A percentile compares a stretch with the other conserved stretches of the same genome.
phyloP scores from a whole-genome alignment of 1,284 basidiomycete genomes.

The Boletus mariae region DNA sequence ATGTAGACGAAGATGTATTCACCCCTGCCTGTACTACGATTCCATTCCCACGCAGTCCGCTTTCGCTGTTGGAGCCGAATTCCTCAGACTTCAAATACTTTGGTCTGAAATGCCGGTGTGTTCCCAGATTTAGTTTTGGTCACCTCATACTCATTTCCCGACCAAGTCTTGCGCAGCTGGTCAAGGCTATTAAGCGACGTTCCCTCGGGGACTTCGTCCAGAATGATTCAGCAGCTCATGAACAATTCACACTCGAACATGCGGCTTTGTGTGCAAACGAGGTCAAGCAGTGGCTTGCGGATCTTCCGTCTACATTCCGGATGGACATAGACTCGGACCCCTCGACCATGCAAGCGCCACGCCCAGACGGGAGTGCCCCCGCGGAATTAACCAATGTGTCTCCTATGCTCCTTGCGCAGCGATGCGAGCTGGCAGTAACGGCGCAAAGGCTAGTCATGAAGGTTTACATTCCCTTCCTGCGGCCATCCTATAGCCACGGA shows the following conservation, averaged over 20 bases:
- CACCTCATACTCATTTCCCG: constrained; percentile 6
- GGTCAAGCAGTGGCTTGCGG: constrained; percentile 49
- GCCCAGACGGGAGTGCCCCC: constrained; percentile 6
- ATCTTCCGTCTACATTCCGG: constrained; percentile 45
- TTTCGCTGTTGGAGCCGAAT: constrained; percentile 28
- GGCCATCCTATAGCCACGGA: constrained; percentile 26
- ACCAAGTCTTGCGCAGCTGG: constrained; percentile 42
- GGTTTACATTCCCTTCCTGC: constrained; percentile 65
- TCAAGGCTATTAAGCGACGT: constrained; percentile 48
- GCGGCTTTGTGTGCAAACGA: constrained; percentile 55
- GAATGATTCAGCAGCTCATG: constrained; percentile 31
- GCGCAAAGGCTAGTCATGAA: constrained; percentile 60
- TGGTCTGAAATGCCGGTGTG: constrained; percentile 46
- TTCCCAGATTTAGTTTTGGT: constrained; percentile 4
- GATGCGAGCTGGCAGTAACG: constrained; percentile 56
- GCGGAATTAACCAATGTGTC: constrained; percentile 23
- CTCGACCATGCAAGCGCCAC: constrained; percentile 11
- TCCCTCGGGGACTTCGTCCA: constrained; percentile 37
- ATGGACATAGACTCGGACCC: constrained; percentile 35
- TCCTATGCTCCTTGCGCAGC: constrained; percentile 42
- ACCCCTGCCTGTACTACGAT: constrained; percentile 42
- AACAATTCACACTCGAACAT: constrained; percentile 50
- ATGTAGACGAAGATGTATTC: constrained; percentile 53
- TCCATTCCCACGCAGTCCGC: constrained; percentile 36
- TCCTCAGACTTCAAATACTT: constrained; percentile 40